A percentile compares a stretch with the other conserved stretches of the same genome.
Evolutionary conservation across 371 early-diverging fungal species (phyloP).

Genomic region (Haplosporangium sp.): DNA sequence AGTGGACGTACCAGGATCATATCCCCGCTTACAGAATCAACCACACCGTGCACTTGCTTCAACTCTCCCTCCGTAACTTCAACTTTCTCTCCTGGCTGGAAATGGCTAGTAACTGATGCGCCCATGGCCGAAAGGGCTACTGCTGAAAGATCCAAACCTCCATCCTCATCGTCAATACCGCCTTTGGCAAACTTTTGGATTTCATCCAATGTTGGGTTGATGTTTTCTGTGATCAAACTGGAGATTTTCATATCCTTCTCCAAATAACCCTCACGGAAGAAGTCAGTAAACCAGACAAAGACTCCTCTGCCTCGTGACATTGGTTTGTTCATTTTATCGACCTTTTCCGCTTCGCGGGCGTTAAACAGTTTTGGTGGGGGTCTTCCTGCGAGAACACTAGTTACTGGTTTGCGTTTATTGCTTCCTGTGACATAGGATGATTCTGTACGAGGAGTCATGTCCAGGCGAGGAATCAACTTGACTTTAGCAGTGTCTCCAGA

Average conservation of each 20-base stretch:
- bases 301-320: constrained; percentile 68
- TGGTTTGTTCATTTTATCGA: constrained; percentile 60
- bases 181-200: constrained; percentile 84
- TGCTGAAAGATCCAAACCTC: constrained; percentile 62
- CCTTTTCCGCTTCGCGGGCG: constrained; percentile 68
- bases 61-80: constrained; percentile 92
- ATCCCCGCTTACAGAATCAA: constrained; percentile 75
- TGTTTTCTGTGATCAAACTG: constrained; percentile 77
- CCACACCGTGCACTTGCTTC: constrained; percentile 84
- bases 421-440: constrained; percentile 54
- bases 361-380: constrained; percentile 85
- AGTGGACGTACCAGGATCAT: constrained; percentile 71
- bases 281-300: constrained; percentile 84
- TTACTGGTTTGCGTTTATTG: constrained; percentile 64
- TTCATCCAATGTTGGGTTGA: constrained; percentile 95
- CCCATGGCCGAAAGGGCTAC: constrained; percentile 59
- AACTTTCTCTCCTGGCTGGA: constrained; percentile 90
- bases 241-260: constrained; percentile 89
- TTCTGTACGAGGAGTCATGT: constrained; percentile 60
- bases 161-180: constrained; percentile 70
- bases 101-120: constrained; percentile 61
- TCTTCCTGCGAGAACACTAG: constrained; percentile 58
- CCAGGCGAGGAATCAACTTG: constrained; percentile 92
- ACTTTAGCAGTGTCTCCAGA: constrained; percentile 84
- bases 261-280: constrained; percentile 90